Conservation (phyloP, 208 protist genomes). For the Leishmania braziliensis region DNA sequence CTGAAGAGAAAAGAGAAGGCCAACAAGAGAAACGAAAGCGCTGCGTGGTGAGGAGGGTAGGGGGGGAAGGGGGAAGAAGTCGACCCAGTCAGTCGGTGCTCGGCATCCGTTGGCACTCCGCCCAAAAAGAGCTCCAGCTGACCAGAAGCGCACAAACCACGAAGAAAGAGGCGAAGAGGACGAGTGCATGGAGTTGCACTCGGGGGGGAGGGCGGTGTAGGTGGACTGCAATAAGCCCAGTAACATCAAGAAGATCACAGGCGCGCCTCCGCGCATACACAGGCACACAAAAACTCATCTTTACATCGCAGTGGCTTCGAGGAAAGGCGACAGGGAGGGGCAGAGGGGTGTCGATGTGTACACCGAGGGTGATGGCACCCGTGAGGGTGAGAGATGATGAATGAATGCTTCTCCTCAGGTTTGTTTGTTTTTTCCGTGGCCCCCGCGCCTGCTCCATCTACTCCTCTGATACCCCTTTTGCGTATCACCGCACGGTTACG, state of each 20-base stretch:
- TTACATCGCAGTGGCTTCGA: neutral
- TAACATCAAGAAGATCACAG: neutral
- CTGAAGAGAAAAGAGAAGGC: neutral
- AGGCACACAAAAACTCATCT: neutral
- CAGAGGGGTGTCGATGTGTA: neutral
- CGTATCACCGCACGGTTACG: neutral
- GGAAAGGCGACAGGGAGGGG: neutral
- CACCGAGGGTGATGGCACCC: neutral
- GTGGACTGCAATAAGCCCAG: neutral
- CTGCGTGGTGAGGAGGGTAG: neutral
- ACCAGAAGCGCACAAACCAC: neutral
- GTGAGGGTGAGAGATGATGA: neutral
- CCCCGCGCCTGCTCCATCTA: neutral
- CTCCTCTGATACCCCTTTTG: neutral
- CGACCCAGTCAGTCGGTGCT: neutral
- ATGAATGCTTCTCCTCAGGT: neutral
- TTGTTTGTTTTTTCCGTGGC: neutral
- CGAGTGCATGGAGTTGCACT: neutral
- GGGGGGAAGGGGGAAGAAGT: neutral
- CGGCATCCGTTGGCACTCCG: neutral
- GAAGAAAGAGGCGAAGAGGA: neutral
- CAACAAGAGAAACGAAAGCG: slow-evolving; percentile 10
- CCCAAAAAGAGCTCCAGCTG: neutral
- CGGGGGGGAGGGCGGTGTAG: neutral
- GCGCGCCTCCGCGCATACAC: neutral